These are phyloP conservation scores for Aspergillus funiculosus DNA, from an alignment of 495 filamentous ascomycete genomes.

Conservation along the genomic window DNA sequence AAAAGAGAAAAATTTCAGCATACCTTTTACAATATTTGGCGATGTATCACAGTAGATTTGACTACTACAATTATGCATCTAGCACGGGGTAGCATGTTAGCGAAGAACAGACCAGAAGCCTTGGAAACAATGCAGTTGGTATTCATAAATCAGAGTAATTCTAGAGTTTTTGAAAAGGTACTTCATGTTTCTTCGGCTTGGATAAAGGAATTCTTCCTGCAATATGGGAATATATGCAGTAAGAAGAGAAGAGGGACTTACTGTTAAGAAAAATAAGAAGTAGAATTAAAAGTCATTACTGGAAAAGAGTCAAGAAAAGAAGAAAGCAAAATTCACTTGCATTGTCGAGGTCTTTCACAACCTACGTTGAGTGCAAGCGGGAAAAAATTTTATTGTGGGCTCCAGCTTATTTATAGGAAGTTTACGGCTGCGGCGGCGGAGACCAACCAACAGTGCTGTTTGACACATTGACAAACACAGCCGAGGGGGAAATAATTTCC, in stretches of 20 bases:
- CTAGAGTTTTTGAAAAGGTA: constrained; percentile 54
- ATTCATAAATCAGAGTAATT: constrained; percentile 56
- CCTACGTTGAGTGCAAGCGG: constrained; percentile 21
- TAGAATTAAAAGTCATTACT: constrained; percentile 4
- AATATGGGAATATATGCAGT: constrained; percentile 9
- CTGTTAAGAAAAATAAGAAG: neutral
- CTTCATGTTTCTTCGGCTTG: constrained; percentile 73
- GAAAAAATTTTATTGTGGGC: constrained; percentile 39
- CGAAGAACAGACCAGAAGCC: neutral
- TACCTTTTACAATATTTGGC: constrained; percentile 22
- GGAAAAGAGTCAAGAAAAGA: neutral
- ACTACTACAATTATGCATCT: neutral
- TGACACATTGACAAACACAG: constrained; percentile 15
- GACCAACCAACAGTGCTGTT: constrained; percentile 15
- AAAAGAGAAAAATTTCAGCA: constrained; percentile 9
- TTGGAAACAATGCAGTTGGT: constrained; percentile 1
- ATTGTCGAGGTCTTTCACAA: constrained; percentile 13
- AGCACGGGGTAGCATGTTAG: constrained; percentile 1
- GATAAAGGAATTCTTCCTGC: constrained; percentile 62
- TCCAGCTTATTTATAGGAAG: constrained; percentile 19
- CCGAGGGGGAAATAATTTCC: neutral
- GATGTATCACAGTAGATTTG: neutral
- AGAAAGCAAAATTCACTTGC: neutral
- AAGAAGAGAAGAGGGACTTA: constrained; percentile 4
- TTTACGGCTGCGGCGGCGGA: constrained; percentile 14